Base-by-base conservation (phyloP, 73 alveolate genomes). In the Paramecium caudatum region DNA sequence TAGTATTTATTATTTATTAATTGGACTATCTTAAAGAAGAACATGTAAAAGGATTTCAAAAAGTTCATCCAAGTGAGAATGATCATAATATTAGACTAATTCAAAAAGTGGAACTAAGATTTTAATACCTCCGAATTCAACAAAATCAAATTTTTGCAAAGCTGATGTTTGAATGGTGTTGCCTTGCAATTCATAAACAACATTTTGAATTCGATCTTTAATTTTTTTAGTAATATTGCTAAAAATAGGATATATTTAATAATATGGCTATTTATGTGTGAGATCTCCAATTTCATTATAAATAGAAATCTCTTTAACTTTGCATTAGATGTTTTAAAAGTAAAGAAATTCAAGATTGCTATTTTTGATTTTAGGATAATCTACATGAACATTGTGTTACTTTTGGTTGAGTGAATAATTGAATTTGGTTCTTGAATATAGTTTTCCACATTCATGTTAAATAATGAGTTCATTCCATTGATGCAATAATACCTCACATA, bases 401-500 rank as follows among this genome's bases (percentile, higher is more conserved):
- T 10, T 65, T 30, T 36, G 50, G 34, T 65, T 65, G 34, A 65
- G 27, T 33, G 47, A 36, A 55, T 55, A 55, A 27, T 27, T 9
- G 39, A 65, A 65, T 43, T 65, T 65, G 12, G 83, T 46, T 33
- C 49, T 65, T 15, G 83, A 32, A 34, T 65, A 65, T 65, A 65
- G 32, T 65, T 36, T 65, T 36, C 83, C 83, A 13, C 36, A 33
- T 65, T 65, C 83, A 65, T 65, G 83, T 3, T 46, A 30, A 33
- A 65, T 30, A 0, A 65, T 30, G 27, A 65, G 13, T 30, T 65
- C 49, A 32, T 65, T 33, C 49, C 49, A 36, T 3, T 16, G 33
- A 65, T 65, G 27, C 32, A 65, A 25, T 6, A 33, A 2, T 5
- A 65, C 49, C 8, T 36, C 83, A 0, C 50, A 46, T 43, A 65